Evolutionary conservation across 305 asterid genomes (phyloP).

Genomic region (Fraxinus sp.): DNA sequence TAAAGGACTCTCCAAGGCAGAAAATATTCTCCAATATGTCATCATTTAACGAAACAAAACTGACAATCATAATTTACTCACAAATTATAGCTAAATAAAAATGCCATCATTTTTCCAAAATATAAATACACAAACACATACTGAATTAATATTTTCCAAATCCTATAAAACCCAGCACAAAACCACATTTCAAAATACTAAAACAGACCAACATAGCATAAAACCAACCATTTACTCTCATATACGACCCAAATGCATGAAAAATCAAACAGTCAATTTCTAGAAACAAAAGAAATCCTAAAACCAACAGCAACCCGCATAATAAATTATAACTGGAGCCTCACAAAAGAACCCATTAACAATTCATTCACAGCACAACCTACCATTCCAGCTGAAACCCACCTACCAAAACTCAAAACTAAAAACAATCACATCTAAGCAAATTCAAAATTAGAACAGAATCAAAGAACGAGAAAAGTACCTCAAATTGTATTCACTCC

Average conservation of each 20-base stretch:
- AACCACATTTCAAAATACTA: conserved; percentile 24
- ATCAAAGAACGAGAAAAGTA: conserved; percentile 21
- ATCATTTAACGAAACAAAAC: background rate
- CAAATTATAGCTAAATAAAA: background rate
- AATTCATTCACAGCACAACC: conserved; percentile 9
- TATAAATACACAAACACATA: background rate
- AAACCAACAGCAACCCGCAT: conserved; percentile 33
- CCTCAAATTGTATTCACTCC: conserved; percentile 29
- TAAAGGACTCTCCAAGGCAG: background rate
- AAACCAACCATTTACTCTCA: conserved; percentile 7
- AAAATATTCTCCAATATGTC: background rate
- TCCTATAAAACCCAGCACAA: conserved; percentile 10
- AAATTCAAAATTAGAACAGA: conserved; percentile 17
- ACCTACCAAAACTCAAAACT: conserved; percentile 20
- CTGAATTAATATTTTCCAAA: conserved; percentile 22
- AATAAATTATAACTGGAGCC: conserved; percentile 24
- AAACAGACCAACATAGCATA: background rate
- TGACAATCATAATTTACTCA: background rate
- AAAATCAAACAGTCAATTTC: background rate
- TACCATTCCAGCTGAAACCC: conserved; percentile 23
- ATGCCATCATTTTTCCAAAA: background rate
- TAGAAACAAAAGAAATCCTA: conserved; percentile 8
- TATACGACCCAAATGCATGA: background rate
- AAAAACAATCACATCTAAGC: conserved; percentile 23
- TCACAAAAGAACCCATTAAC: conserved; percentile 15